These are phyloP conservation scores for Wickerhamomyces silvicola DNA, from an alignment of 805 yeast genomes.

Conservation along the genomic window DNA sequence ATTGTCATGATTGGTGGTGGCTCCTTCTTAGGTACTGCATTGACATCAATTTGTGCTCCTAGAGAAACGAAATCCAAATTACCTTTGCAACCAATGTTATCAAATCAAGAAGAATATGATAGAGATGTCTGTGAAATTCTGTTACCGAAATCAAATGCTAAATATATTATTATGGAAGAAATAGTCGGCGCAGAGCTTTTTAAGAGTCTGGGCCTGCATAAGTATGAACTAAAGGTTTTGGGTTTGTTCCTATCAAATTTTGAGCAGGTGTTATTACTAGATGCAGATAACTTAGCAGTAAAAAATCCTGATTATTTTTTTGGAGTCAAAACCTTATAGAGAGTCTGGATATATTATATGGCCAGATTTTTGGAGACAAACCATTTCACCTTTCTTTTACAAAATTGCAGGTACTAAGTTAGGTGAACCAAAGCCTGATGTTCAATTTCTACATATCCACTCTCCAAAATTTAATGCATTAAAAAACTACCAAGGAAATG, in stretches of 20 bases:
- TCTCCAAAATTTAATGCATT: constrained; percentile 24
- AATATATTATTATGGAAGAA: constrained; percentile 34
- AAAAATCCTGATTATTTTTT: constrained; percentile 41
- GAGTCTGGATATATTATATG: constrained; percentile 46
- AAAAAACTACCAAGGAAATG: constrained; percentile 13
- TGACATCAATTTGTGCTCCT: constrained; percentile 31
- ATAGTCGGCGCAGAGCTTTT: constrained; percentile 26
- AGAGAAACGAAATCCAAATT: constrained; percentile 36
- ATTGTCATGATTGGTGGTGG: constrained; percentile 40
- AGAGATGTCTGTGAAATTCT: constrained; percentile 35
- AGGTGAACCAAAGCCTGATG: constrained; percentile 25
- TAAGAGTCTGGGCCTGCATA: constrained; percentile 14
- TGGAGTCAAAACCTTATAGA: constrained; percentile 38
- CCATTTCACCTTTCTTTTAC: constrained; percentile 55
- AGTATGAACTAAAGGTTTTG: constrained; percentile 25
- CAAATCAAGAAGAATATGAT: constrained; percentile 34
- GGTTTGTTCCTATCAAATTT: constrained; percentile 42
- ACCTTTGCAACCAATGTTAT: constrained; percentile 40
- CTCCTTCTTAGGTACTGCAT: constrained; percentile 34
- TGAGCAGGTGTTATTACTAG: constrained; percentile 38
- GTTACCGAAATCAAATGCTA: constrained; percentile 35
- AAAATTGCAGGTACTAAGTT: constrained; percentile 43
- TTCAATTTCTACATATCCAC: constrained; percentile 24
- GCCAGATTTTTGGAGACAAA: constrained; percentile 69
- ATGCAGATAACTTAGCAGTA: constrained; percentile 42